Evolutionary conservation across 768 basidiomycete species (phyloP).

Genomic region (Agaricus blazei): DNA sequence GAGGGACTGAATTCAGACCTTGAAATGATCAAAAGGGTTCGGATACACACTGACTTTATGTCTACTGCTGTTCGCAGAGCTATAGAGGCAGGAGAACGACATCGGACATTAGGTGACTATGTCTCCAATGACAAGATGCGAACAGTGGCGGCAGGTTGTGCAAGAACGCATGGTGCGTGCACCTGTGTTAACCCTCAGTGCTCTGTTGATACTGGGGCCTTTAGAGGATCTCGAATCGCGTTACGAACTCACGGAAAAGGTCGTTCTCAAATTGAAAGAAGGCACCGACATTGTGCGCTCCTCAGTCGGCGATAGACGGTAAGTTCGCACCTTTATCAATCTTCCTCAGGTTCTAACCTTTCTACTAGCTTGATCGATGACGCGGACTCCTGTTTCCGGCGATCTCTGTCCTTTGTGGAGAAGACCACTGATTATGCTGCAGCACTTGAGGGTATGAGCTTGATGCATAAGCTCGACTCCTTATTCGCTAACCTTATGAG

Average conservation of each 20-base stretch:
- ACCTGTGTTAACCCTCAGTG: not conserved
- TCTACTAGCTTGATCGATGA: constrained; percentile 50
- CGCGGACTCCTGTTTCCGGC: constrained; percentile 46
- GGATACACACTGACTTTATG: constrained; percentile 72
- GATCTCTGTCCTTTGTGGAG: constrained; percentile 57
- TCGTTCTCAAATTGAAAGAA: constrained; percentile 47
- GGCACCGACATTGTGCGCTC: constrained; percentile 58
- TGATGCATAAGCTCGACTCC: constrained; percentile 17
- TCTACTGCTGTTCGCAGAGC: constrained; percentile 60
- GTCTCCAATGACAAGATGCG: constrained; percentile 76
- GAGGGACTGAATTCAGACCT: constrained; percentile 65
- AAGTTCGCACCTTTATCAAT: constrained; percentile 11
- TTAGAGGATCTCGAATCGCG: constrained; percentile 55
- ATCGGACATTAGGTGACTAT: constrained; percentile 74
- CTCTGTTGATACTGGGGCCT: not conserved
- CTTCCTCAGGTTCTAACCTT: not conserved
- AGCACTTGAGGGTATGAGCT: constrained; percentile 43
- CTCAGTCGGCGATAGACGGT: constrained; percentile 44
- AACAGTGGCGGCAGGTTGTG: constrained; percentile 70
- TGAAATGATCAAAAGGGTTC: constrained; percentile 60
- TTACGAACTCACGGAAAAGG: constrained; percentile 49
- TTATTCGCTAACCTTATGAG: constrained; percentile 32
- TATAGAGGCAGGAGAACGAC: constrained; percentile 65
- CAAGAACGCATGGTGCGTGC: constrained; percentile 59
- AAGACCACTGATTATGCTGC: constrained; percentile 47